These are phyloP conservation scores for Neopestalotiopsis sp. DNA, from an alignment of 2,329 filamentous ascomycete genomes.

Conservation along the genomic window DNA sequence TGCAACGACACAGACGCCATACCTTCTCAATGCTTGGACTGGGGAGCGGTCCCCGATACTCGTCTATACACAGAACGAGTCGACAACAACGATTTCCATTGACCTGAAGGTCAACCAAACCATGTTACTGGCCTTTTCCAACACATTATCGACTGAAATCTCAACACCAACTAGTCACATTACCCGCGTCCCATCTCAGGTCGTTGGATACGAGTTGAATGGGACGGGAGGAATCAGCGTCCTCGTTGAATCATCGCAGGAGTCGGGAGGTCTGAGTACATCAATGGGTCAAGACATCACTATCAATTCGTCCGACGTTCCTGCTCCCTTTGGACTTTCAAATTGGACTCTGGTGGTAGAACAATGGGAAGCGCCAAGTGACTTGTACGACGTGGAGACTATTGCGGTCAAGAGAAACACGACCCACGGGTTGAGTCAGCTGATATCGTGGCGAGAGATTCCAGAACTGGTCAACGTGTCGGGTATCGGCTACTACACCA, in stretches of 20 bases:
- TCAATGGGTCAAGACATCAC: neutral
- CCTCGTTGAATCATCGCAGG: neutral
- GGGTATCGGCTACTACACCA: constrained; percentile 5
- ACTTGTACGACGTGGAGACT: neutral
- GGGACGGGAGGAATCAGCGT: neutral
- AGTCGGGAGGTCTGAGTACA: neutral
- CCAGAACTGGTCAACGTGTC: neutral
- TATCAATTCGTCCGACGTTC: neutral
- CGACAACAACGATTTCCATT: neutral
- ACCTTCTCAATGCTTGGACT: neutral
- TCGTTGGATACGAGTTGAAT: neutral
- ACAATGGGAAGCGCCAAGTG: neutral
- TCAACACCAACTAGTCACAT: neutral
- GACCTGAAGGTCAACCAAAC: neutral
- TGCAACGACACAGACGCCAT: neutral
- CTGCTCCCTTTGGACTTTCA: neutral
- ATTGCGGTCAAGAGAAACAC: neutral
- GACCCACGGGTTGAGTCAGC: neutral
- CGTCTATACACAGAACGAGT: neutral
- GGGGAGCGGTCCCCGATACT: neutral
- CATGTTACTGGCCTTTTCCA: neutral
- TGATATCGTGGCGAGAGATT: neutral
- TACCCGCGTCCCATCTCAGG: neutral
- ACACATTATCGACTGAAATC: neutral
- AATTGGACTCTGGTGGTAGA: constrained; percentile 1